Evolutionary conservation across 2,329 filamentous ascomycete genomes (phyloP).

Genomic region (Colletotrichum sp.): DNA sequence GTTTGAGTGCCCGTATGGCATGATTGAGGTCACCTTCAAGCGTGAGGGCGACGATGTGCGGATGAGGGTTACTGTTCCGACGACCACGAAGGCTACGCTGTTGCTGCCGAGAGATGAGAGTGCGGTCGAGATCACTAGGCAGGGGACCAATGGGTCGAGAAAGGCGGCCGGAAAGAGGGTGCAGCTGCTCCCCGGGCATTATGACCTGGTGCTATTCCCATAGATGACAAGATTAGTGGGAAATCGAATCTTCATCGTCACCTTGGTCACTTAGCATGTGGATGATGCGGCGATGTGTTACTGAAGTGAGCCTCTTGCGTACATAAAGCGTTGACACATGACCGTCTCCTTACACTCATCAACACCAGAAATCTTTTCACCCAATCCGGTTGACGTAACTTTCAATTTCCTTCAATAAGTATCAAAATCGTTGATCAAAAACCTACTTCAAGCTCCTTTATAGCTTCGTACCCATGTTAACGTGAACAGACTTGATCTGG

Average conservation of each 20-base stretch:
- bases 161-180: conserved; percentile 11
- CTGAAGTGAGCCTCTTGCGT: not conserved
- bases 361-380: not conserved
- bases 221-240: not conserved
- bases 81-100: conserved; percentile 25
- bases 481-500: conserved; percentile 49
- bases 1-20: conserved; percentile 42
- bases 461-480: conserved; percentile 37
- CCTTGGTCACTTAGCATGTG: accelerated
- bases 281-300: not conserved
- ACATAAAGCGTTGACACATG: not conserved
- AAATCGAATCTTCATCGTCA: accelerated
- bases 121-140: conserved; percentile 16
- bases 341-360: not conserved
- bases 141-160: not conserved
- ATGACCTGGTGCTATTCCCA: conserved; percentile 7
- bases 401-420: not conserved
- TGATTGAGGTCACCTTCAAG: conserved; percentile 30
- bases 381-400: not conserved
- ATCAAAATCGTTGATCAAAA: not conserved
- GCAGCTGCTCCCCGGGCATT: conserved; percentile 22
- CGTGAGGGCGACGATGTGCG: conserved; percentile 18
- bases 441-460: not conserved
- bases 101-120: conserved; percentile 22
- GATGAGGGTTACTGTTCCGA: conserved; percentile 23